Percentiles rank a stretch among this genome's conserved stretches.
These are phyloP conservation scores for Marasmius sp. DNA, from an alignment of 1,284 basidiomycete genomes.

Conservation along the genomic window DNA sequence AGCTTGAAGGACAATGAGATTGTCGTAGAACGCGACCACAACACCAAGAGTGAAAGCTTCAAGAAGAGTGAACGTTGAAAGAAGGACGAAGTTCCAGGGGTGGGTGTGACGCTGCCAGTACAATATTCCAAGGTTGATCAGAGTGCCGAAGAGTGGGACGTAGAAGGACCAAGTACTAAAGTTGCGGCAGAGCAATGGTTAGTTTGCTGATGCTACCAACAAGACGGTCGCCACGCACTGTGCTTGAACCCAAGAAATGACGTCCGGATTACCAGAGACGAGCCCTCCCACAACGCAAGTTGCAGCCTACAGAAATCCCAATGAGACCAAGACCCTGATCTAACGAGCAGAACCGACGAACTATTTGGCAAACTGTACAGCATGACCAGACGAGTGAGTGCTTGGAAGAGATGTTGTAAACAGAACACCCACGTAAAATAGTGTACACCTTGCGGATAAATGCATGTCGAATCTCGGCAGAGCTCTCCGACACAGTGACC, in stretches of 20 bases:
- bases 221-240: constrained; percentile 44
- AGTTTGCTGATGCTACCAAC: neutral
- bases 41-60: constrained; percentile 82
- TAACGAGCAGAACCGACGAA: constrained; percentile 1
- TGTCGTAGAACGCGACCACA: constrained; percentile 75
- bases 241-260: constrained; percentile 67
- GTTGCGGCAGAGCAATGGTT: neutral
- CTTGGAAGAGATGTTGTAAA: neutral
- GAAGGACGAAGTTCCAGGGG: constrained; percentile 78
- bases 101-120: constrained; percentile 89
- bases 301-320: constrained; percentile 46
- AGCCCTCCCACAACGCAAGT: constrained; percentile 69
- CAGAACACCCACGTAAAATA: constrained; percentile 63
- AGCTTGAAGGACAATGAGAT: constrained; percentile 81
- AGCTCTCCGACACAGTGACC: constrained; percentile 72
- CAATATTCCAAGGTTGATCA: constrained; percentile 74
- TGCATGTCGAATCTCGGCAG: constrained; percentile 67
- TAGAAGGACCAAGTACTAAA: constrained; percentile 72
- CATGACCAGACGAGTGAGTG: constrained; percentile 5
- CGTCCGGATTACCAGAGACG: constrained; percentile 56
- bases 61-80: constrained; percentile 76
- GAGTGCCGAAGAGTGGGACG: constrained; percentile 70
- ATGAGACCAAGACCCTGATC: neutral
- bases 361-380: constrained; percentile 46
- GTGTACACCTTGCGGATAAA: constrained; percentile 83